Evolutionary conservation across 1,284 basidiomycete species (phyloP), one percentile per base, ranked within the genome.

Genomic region (Sanghuangporus weigelae): DNA sequence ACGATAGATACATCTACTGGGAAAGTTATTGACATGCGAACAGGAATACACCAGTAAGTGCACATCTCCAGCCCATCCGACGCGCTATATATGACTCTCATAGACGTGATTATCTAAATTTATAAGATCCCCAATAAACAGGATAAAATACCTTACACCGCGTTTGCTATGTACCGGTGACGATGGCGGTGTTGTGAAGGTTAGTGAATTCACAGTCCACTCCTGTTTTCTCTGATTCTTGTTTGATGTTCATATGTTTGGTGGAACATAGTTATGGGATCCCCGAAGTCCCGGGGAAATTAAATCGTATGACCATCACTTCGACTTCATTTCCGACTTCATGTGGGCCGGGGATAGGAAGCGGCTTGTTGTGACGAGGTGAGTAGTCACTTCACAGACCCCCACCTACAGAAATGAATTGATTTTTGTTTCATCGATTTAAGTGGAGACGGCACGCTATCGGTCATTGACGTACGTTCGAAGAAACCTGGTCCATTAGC

Each of bases 251-350:
- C 11, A 50, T 26, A 50, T 44, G 31, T 57, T 51, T 49, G 44
- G 44, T 7, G 40, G 40, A n/a, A n/a, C 57, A 31, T 68, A 93
- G 92, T 80, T 98, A 35, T 98, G 95, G 95, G 95, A 98, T 74
- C 85, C 90, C 19, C 81, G 95, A 57, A 83, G 85, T 69, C 77
- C 78, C 55, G 84, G 87, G 12, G 77, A 83, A 40, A 77, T 91
- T 21, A 80, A 89, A 42, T 77, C 81, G 14, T 95, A 95, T 73
- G 85, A 80, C 11, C 95, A 98, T 63, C 96, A 98, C 72, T 95
- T 90, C 72, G 95, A 98, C 76, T 98, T 95, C 75, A 96, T 98
- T 63, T 93, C 94, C 23, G 95, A 96, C 72, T 93, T 98, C 74
- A 75, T 93, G 48, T 98, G 91, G 84, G 75, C 94, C 60, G 84